Evolutionary conservation across 495 filamentous ascomycete genomes (phyloP), one percentile per base, ranked within the genome.

Genomic region (Pseudomonodictys pantanalensis): DNA sequence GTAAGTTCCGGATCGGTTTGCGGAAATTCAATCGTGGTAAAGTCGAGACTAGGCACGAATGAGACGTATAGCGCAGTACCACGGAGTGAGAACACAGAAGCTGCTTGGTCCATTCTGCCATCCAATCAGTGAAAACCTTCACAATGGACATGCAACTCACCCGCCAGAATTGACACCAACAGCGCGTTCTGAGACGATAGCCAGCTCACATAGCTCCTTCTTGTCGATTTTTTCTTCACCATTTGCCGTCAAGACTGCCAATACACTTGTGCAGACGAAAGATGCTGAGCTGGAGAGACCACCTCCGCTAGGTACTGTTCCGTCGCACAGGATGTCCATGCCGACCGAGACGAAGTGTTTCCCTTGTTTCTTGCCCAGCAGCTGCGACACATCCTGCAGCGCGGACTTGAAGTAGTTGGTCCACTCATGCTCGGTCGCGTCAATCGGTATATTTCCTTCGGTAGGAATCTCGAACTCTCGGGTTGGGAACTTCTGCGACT

Each of bases 351-450:
- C 76, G 46, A 88, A 84, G 48, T 77, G 73, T 24, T 70, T 43
- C 8, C 65, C 68, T 1, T 80, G 76, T 65, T 86, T 85, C 77
- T 88, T 83, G 62, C 81, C 82, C 65, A 98, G 75, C 49, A 96
- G 77, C 69, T 90, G 83, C 29, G 95, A 67, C 5, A 92, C 92
- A 17, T 91, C 93, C 3, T 83, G 77, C 41, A 96, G 78, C 0
- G 93, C 95, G 20, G 90, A 86, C 75, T 91, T 96, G 83, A 98
- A 97, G 79, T 98, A 98, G 69, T 96, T 97, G 44, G 91, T 86
- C 95, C 95, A 98, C 73, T 97, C 91, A 61, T 92, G 64, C 20
- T 69, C 51, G 10, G 67, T 62, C 10, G 72, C 56, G 58, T 76
- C 73, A 48, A 76, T 73, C 4, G 71, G 50, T n/a, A 76, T 66